Evolutionary conservation across 2,329 filamentous ascomycete genomes (phyloP).

Genomic region (Penicillium capsulatum): DNA sequence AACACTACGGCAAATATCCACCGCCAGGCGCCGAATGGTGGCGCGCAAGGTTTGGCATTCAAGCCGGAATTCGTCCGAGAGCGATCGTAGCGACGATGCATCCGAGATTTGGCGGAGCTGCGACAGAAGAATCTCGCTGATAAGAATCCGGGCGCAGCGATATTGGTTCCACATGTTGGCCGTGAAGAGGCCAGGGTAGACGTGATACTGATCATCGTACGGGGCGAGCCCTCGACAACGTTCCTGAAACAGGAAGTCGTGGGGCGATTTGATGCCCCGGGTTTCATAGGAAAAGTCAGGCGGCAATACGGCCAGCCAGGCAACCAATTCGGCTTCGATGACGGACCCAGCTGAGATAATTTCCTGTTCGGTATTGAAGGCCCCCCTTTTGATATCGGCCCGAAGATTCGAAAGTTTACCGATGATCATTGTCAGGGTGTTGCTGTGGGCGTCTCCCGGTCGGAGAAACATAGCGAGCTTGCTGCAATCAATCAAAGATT

Average conservation of each 20-base stretch:
- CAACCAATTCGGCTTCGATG: constrained; percentile 34
- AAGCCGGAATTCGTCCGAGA: constrained; percentile 29
- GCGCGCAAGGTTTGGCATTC: constrained; percentile 30
- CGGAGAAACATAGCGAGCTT: constrained; percentile 29
- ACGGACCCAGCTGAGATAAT: constrained; percentile 31
- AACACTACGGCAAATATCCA: constrained; percentile 38
- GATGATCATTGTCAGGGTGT: constrained; percentile 28
- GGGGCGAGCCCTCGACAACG: constrained; percentile 23
- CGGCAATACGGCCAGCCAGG: constrained; percentile 30
- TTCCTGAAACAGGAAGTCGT: constrained; percentile 36
- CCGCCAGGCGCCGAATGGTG: constrained; percentile 27
- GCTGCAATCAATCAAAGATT: constrained; percentile 31
- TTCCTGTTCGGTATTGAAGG: constrained; percentile 23
- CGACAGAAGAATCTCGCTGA: constrained; percentile 47
- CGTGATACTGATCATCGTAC: constrained; percentile 53
- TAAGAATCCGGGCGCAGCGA: constrained; percentile 55
- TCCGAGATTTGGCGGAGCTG: constrained; percentile 26
- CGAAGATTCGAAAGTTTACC: constrained; percentile 32
- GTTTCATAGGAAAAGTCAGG: constrained; percentile 28
- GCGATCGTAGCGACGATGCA: constrained; percentile 15
- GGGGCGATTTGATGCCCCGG: constrained; percentile 18
- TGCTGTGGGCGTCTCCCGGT: constrained; percentile 27
- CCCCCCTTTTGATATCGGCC: constrained; percentile 29
- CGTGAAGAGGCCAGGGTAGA: constrained; percentile 53
- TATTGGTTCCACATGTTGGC: constrained; percentile 58